Evolutionary conservation across 768 basidiomycete genomes (phyloP).

Genomic region (Phanerochaete sordida): DNA sequence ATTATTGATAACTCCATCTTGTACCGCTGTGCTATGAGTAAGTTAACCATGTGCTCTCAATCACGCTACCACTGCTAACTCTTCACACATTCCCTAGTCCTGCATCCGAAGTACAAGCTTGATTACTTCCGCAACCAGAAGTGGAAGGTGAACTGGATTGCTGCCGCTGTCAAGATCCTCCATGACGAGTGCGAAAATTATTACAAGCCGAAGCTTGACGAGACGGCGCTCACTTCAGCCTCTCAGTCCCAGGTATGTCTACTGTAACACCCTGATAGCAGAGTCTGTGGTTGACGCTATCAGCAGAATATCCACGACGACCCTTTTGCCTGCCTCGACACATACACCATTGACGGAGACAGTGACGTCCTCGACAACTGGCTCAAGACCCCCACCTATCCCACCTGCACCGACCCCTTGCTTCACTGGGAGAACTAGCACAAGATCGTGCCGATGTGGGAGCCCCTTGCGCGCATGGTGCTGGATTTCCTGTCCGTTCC

Average conservation of each 20-base stretch:
- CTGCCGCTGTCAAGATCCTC: conserved; percentile 16
- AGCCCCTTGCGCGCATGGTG: conserved; percentile 7
- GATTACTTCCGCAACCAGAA: conserved; percentile 22
- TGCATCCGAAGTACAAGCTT: conserved; percentile 25
- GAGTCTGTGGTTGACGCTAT: too few relatives aligned
- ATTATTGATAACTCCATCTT: conserved; percentile 23
- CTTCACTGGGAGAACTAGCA: not conserved
- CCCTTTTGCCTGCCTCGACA: not conserved
- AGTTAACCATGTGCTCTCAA: conserved; percentile 3
- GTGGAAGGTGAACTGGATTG: conserved; percentile 27
- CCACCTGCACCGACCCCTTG: not conserved
- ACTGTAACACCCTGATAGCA: too few relatives aligned
- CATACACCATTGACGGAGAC: not conserved
- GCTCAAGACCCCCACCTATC: not conserved
- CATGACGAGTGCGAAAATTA: conserved; percentile 15
- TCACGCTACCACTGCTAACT: not conserved
- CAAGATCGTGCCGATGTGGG: too few relatives aligned
- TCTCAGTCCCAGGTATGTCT: not conserved
- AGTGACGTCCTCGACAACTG: not conserved
- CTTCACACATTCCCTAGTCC: conserved; percentile 21
- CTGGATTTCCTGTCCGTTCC: conserved; percentile 12
- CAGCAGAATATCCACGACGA: not conserved
- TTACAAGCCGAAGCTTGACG: conserved; percentile 14
- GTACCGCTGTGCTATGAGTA: conserved; percentile 28
- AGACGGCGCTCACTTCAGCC: not conserved